Conservation (phyloP, 192 early-diverging fungal species). For the Phlyctochytrium bullatum region DNA sequence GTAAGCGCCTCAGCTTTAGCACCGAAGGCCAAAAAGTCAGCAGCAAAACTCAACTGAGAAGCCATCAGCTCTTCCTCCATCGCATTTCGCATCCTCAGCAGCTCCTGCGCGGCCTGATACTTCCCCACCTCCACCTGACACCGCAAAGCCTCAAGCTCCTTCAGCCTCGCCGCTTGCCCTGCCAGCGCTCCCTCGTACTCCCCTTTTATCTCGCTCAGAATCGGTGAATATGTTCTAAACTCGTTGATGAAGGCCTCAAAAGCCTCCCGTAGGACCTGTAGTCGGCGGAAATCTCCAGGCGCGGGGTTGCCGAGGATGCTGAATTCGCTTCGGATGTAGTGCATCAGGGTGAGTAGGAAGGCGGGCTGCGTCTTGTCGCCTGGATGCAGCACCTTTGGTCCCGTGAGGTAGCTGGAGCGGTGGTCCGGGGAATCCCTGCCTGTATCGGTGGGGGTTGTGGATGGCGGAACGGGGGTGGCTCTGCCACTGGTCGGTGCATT, state of each 20-base stretch:
- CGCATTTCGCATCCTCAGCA: constrained; percentile 27
- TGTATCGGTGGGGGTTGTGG: too few species aligned
- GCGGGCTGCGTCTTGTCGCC: constrained; percentile 2
- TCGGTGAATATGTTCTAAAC: constrained; percentile 53
- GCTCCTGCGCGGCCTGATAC: constrained; percentile 38
- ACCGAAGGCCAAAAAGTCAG: neutral
- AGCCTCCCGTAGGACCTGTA: constrained; percentile 46
- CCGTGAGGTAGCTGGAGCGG: too few species aligned
- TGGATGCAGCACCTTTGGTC: neutral
- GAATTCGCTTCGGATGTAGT: neutral
- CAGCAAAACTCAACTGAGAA: neutral
- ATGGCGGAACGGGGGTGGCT: too few species aligned
- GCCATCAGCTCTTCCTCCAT: constrained; percentile 5
- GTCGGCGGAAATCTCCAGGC: constrained; percentile 28
- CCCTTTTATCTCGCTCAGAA: constrained; percentile 53
- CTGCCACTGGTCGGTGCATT: too few species aligned
- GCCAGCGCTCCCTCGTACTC: constrained; percentile 49
- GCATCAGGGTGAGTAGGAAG: neutral
- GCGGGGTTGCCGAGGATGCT: neutral
- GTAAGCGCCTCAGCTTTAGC: too few species aligned
- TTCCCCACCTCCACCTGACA: constrained; percentile 32
- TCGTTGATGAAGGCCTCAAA: constrained; percentile 54
- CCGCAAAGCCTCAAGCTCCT: constrained; percentile 29
- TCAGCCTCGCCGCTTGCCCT: constrained; percentile 26
- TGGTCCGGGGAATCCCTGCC: too few species aligned